Evolutionary conservation across 202 grass and related monocot genomes (phyloP), one percentile per base, ranked within the genome.

Genomic region (Digitaria exilis): DNA sequence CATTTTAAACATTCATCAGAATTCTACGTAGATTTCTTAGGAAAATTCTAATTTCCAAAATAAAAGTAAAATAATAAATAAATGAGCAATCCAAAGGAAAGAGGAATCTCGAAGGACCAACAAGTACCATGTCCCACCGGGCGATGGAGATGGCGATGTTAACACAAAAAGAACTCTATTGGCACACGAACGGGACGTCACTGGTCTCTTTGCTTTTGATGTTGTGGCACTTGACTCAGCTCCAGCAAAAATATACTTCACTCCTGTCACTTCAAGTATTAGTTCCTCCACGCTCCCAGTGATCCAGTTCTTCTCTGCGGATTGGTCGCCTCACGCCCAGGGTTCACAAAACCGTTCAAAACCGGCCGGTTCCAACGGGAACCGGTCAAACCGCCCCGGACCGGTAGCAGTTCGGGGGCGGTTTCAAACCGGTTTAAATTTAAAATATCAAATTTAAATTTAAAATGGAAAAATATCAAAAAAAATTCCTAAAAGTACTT

Each of bases 161-260:
- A 76, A 84, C 45, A 43, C 26, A 35, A 72, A n/a, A 55, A 21
- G 5, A 52, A 52, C 24, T 71, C 26, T 32, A 35, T 28, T 58
- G 2, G 28, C 26, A 70, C 49, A 10, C 18, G 43, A 41, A 4
- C 7, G 15, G 3, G 14, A 25, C 50, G 2, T 63, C 42, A 35
- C 45, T 57, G 48, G 17, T 16, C 64, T 50, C 39, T 4, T 28
- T 17, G 30, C n/a, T n/a, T 46, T 81, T 39, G 57, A 54, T 13
- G 51, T 28, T 6, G 77, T 75, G 70, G 49, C 84, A 32, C 32
- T 43, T 75, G 77, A 76, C 50, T 75, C 69, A 49, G n/a, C 39
- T 58, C 84, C 52, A 81, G 61, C 61, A 24, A 67, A 67, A 60
- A 35, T 35, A 26, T 65, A 65, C 50, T 39, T 71, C 54, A 85